phyloP scores from a whole-genome alignment of 169 alveolate species.

The Theileria orientalis region DNA sequence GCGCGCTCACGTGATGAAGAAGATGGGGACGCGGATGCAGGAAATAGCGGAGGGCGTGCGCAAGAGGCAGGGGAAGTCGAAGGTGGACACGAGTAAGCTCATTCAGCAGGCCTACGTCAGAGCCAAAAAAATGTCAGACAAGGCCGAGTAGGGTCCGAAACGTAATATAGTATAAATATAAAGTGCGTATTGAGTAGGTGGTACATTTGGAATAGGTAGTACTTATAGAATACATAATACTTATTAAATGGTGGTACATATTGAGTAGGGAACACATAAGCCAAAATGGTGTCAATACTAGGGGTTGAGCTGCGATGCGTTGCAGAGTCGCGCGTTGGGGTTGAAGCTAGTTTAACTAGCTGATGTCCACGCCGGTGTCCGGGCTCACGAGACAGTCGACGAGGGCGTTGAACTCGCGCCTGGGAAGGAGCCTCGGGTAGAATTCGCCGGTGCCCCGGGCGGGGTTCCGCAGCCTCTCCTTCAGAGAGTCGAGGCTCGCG shows the following conservation, averaged over 20 bases:
- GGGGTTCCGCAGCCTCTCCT: conserved; percentile 16
- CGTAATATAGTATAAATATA: not conserved
- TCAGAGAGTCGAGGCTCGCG: conserved; percentile 43
- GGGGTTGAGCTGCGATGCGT: too few relatives aligned
- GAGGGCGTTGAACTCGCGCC: conserved; percentile 6
- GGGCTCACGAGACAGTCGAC: not conserved
- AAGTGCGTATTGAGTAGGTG: not conserved
- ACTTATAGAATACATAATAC: too few relatives aligned
- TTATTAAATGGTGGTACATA: too few relatives aligned
- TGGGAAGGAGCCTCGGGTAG: conserved; percentile 31
- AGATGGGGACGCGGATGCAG: conserved; percentile 67
- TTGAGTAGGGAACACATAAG: too few relatives aligned
- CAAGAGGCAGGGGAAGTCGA: conserved; percentile 9
- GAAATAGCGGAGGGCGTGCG: conserved; percentile 49
- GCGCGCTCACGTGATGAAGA: conserved; percentile 63
- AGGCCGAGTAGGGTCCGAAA: not conserved
- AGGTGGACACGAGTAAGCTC: conserved; percentile 45
- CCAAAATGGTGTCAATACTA: too few relatives aligned
- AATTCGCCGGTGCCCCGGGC: conserved; percentile 41
- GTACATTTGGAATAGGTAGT: too few relatives aligned
- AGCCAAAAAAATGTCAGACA: conserved; percentile 40
- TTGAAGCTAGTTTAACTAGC: too few relatives aligned
- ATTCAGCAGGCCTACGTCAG: conserved; percentile 56
- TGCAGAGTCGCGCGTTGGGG: too few relatives aligned
- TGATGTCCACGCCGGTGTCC: too few relatives aligned